Base-by-base conservation (phyloP, 306 rosid genomes). In the Betula pendula region DNA sequence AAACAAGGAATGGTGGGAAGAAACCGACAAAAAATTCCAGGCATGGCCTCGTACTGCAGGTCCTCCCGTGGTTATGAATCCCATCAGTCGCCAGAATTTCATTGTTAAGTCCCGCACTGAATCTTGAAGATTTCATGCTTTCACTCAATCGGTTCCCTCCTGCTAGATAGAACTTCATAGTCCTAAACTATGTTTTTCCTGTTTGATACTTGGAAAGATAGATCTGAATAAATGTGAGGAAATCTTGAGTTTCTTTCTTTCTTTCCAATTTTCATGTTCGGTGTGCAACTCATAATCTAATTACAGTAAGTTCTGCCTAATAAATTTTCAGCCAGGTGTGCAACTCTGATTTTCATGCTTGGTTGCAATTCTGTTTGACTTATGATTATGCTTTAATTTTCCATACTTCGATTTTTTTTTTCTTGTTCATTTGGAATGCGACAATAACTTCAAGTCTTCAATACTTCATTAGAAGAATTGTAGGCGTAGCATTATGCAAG, bases 41-140 rank as follows among this genome's bases (percentile, higher is more conserved):
- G 82, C 96, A 53, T 95, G 96, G 98, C 98, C 98, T 68, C 96
- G 97, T 0, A 87, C 92, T 56, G 90, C 90, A 43, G 95, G 95
- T 77, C 95, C 95, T 69, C 95, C 95, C 2, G 94, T 90, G 52
- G 92, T 88, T 65, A 88, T 90, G 89, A 90, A 90, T 68, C 94
- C 94, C 80, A 88, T 90, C 45, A 84, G 84, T 47, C 92, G 90
- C 80, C 95, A 90, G 72, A 90, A 90, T 77, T 90, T 90, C 88
- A 86, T 88, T 50, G 95, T 90, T 75, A 88, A 88, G 85, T 44
- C 87, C 47, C 89, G 73, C 49, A 0, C 45, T 16, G 69, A 63
- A 27, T 16, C 69, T 63, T 33, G 69, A 63, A 33, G 69, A n/a
- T 33, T 33, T 33, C 25, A 35, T 63, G 19, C 43, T 63, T 63